Conservation (phyloP, 768 basidiomycete species). For the Calocera viscosa region DNA sequence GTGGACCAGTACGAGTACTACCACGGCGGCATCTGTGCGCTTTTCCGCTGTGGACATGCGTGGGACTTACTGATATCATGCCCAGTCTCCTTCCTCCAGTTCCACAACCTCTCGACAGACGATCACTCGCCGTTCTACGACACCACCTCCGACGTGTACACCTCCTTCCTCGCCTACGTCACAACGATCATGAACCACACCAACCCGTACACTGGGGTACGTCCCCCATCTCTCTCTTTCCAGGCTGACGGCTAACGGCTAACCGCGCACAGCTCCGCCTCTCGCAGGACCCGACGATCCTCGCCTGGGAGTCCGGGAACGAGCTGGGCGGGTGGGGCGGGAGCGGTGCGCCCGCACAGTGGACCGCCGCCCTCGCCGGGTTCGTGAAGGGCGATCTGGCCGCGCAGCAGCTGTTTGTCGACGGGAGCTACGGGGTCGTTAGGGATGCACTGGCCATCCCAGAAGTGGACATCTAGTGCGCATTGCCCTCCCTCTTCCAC, state of each 20-base stretch:
- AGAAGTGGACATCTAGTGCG: slow-evolving; percentile 17
- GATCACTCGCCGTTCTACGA: slow-evolving; percentile 20
- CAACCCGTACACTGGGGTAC: slow-evolving; percentile 17
- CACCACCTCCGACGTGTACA: slow-evolving; percentile 9
- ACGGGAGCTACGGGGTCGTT: slow-evolving; percentile 19
- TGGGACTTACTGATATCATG: too few species aligned
- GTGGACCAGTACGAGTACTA: slow-evolving; percentile 20
- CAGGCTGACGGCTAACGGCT: slow-evolving; percentile 13
- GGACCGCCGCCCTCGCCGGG: slow-evolving; percentile 16
- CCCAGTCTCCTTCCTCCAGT: slow-evolving; percentile 17
- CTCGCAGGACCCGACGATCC: slow-evolving; percentile 17
- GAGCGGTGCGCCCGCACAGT: slow-evolving; percentile 13
- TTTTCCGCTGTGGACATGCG: too few species aligned
- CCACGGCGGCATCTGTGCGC: slow-evolving; percentile 14
- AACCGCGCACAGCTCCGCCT: slow-evolving; percentile 12
- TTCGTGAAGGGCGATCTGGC: slow-evolving; percentile 18
- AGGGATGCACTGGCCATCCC: slow-evolving; percentile 12
- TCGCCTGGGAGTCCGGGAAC: slow-evolving; percentile 21
- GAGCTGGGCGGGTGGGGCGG: slow-evolving; percentile 17
- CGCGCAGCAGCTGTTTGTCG: slow-evolving; percentile 18
- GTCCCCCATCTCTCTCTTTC: not conserved
- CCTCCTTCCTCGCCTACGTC: slow-evolving; percentile 18
- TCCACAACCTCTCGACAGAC: slow-evolving; percentile 15
- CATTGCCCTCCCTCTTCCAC: not conserved
- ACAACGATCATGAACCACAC: slow-evolving; percentile 14